A percentile compares a stretch with the other conserved stretches of the same genome.
These are phyloP conservation scores for Saccharomycopsis guyanensis DNA, from an alignment of 805 yeast species.

Conservation along the genomic window DNA sequence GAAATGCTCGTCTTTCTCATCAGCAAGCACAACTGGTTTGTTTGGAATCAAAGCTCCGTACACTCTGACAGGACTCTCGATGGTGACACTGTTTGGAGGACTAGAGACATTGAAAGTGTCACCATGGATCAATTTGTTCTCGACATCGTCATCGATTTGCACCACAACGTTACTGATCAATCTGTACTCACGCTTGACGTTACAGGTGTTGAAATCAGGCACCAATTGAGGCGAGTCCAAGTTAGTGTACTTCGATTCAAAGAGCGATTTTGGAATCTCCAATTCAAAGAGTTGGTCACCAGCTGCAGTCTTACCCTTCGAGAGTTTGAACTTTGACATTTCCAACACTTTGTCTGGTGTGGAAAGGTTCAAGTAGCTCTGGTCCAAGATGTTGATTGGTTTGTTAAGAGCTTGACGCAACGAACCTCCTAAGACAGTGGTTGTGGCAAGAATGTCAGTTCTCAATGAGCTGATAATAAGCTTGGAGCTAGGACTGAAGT, in stretches of 20 bases:
- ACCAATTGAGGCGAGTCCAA: background rate
- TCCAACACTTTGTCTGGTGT: slow-evolving; percentile 4
- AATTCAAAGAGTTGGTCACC: slow-evolving; percentile 6
- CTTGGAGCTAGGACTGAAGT: background rate
- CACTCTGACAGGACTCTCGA: background rate
- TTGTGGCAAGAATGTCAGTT: slow-evolving; percentile 1
- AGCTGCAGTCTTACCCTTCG: background rate
- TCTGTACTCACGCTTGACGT: slow-evolving; percentile 13
- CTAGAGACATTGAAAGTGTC: slow-evolving; percentile 1
- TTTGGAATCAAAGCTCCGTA: background rate
- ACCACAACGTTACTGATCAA: background rate
- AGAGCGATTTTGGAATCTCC: slow-evolving; percentile 6
- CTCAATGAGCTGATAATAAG: slow-evolving; percentile 2
- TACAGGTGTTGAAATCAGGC: slow-evolving; percentile 16
- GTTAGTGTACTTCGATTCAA: background rate
- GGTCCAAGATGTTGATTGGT: background rate
- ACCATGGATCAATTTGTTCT: background rate
- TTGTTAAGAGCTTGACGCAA: background rate
- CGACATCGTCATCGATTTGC: background rate
- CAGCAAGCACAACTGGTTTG: background rate
- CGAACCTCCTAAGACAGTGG: slow-evolving; percentile 5
- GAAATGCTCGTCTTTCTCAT: background rate
- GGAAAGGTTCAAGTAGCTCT: background rate
- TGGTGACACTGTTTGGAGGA: background rate
- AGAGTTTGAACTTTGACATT: background rate